Evolutionary conservation across 2,329 filamentous ascomycete species (phyloP), one percentile per base, ranked within the genome.

Genomic region (Sclerotinia sclerotiorum): DNA sequence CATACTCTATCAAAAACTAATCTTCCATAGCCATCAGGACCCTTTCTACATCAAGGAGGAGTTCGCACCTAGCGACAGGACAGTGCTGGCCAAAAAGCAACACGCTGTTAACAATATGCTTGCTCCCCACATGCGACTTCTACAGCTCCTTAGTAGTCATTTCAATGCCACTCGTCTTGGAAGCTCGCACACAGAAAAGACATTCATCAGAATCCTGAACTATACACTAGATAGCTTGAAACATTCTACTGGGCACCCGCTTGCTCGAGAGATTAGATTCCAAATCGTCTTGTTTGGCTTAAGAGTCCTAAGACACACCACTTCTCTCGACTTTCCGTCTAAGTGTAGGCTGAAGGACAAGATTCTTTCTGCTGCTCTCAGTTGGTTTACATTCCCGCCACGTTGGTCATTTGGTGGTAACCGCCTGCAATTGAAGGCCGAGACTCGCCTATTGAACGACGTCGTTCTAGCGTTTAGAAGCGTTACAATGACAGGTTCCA

Each of bases 341-440:
- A 88, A 90, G 75, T 95, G 91, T 89, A 88, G 90, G 69, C 82
- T 98, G 49, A 97, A 97, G 78, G 94, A 98, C 76, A 88, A 92
- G 72, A 89, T 97, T 64, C 79, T 99, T 49, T 94, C 93, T 7
- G 93, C 93, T 42, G 94, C 88, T 19, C 82, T 99, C 44, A 88
- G 86, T 70, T 99, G 96, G 96, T 99, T 99, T 79, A 87, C 84
- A 51, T 87, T 89, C 72, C 83, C 92, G 7, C 92, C 94, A 19
- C 87, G 88, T 73, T 99, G 95, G 94, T 97, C 95, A 0, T 98
- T 95, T 79, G 95, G 95, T 68, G 95, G 94, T 74, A 99, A 97
- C 77, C 87, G 92, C 61, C 81, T 99, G 21, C 95, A 99, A 77
- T 83, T 98, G 64, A 98, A 97, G 81, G 94, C 96, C 0, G 95